These are phyloP conservation scores for Claviceps maximensis DNA, from an alignment of 2,329 filamentous ascomycete species.

Conservation along the genomic window DNA sequence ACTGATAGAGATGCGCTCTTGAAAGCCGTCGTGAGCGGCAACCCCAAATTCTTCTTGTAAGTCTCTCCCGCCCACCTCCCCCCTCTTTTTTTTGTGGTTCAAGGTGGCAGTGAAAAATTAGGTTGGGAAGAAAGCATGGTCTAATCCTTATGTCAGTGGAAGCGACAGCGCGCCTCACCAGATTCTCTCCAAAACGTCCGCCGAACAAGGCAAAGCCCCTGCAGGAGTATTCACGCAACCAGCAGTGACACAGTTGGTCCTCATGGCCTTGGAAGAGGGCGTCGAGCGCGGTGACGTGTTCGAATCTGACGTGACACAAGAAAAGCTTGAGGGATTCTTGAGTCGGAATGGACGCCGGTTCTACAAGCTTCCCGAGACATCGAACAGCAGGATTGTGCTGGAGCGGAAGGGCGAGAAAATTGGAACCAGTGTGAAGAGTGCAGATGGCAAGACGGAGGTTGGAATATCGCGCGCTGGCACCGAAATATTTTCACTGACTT, in stretches of 20 bases:
- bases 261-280: slow-evolving; percentile 48
- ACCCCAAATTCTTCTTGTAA: slow-evolving; percentile 53
- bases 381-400: slow-evolving; percentile 19
- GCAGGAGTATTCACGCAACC: slow-evolving; percentile 75
- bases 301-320: slow-evolving; percentile 39
- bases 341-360: slow-evolving; percentile 39
- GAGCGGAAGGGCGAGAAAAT: slow-evolving; percentile 30
- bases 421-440: slow-evolving; percentile 23
- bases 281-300: slow-evolving; percentile 38
- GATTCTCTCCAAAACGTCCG: slow-evolving; percentile 39
- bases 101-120: neutral
- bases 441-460: slow-evolving; percentile 27
- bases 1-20: slow-evolving; percentile 61
- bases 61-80: slow-evolving; percentile 7
- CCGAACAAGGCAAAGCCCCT: slow-evolving; percentile 38
- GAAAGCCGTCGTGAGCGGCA: slow-evolving; percentile 44
- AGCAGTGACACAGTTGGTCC: slow-evolving; percentile 50
- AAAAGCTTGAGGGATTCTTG: slow-evolving; percentile 41
- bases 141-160: slow-evolving; percentile 16
- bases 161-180: slow-evolving; percentile 55
- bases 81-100: neutral
- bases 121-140: neutral
- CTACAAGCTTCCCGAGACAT: slow-evolving; percentile 28
- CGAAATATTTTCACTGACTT: slow-evolving; percentile 28
- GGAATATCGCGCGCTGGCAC: slow-evolving; percentile 29